Evolutionary conservation across 2,329 filamentous ascomycete genomes (phyloP), one percentile per base, ranked within the genome.

Genomic region (Xylariaceae sp.): DNA sequence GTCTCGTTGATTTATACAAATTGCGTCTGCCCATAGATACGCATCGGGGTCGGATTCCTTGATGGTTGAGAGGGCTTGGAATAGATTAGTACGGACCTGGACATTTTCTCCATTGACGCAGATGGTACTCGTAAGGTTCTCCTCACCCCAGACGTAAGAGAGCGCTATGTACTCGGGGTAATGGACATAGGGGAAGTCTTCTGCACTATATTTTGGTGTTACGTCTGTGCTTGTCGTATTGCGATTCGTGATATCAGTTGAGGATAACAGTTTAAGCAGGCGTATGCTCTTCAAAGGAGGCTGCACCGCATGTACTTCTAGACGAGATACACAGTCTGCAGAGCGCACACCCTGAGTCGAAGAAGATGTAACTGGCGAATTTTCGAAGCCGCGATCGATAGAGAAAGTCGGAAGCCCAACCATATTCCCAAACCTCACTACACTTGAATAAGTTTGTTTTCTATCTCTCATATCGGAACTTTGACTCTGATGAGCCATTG

Each of bases 1-100:
- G 7, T 54, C 54, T 28, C 47, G 34, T n/a, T 61, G 58, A 11
- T 61, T 58, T 19, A 58, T 61, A 34, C 58, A 58, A 17, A 61
- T 44, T 4, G 45, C 33, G 26, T 58, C 58, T n/a, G 34, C 50
- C 50, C 54, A 61, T 2, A 61, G 6, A 17, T 58, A 55, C 1
- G 8, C 34, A 4, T 28, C 28, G 1, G 50, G 40, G 17, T 58
- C 46, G n/a, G 33, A 51, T 8, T 39, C 21, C 17, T 17, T 14
- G 37, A 55, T 40, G 11, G 36, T 50, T 2, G 41, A 33, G 11
- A 61, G 37, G 12, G 58, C 58, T 14, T 36, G 45, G 12, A n/a
- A 31, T 2, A 61, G 41, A 23, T 52, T 61, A 4, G 6, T 16
- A 6, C 54, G 54, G 2, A 61, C 24, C 1, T 36, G 29, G 9